Evolutionary conservation across 495 filamentous ascomycete species (phyloP).

Genomic region (Penicillium longicatenatum): DNA sequence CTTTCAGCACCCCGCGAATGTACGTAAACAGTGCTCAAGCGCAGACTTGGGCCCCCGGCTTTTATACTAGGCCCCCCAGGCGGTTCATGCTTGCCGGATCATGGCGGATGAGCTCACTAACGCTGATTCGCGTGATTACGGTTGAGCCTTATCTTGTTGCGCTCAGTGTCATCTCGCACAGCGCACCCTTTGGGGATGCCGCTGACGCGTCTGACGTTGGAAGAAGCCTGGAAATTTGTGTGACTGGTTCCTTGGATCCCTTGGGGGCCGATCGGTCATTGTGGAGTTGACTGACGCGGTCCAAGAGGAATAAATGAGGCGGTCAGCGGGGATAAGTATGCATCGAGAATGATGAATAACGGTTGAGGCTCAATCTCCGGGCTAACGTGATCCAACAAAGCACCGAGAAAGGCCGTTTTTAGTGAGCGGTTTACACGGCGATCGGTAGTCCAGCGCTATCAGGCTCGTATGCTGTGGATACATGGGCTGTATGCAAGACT

Average conservation of each 20-base stretch:
- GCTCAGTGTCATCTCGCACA: slow-evolving; percentile 1
- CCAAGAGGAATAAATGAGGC: background rate
- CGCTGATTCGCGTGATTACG: slow-evolving; percentile 8
- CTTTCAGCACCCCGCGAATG: slow-evolving; percentile 1
- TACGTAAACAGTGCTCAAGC: background rate
- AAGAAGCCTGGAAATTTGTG: background rate
- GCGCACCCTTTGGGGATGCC: background rate
- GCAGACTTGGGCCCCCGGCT: background rate
- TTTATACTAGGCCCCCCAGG: background rate
- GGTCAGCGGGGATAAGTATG: background rate
- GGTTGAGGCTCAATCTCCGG: background rate
- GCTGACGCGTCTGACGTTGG: slow-evolving; percentile 25
- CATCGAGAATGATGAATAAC: background rate
- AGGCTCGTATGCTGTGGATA: background rate
- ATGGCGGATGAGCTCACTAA: slow-evolving; percentile 12
- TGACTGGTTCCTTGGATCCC: background rate
- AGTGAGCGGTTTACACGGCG: background rate
- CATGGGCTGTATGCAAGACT: background rate
- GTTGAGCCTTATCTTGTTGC: slow-evolving; percentile 6
- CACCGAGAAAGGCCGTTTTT: background rate
- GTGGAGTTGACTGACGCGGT: slow-evolving; percentile 12
- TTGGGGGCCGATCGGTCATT: background rate
- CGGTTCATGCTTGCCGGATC: slow-evolving; percentile 8
- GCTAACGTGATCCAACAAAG: background rate
- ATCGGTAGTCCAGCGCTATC: background rate